These are phyloP conservation scores for Sequoiadendron giganteum DNA, from an alignment of 75 land plant species.

Conservation along the genomic window DNA sequence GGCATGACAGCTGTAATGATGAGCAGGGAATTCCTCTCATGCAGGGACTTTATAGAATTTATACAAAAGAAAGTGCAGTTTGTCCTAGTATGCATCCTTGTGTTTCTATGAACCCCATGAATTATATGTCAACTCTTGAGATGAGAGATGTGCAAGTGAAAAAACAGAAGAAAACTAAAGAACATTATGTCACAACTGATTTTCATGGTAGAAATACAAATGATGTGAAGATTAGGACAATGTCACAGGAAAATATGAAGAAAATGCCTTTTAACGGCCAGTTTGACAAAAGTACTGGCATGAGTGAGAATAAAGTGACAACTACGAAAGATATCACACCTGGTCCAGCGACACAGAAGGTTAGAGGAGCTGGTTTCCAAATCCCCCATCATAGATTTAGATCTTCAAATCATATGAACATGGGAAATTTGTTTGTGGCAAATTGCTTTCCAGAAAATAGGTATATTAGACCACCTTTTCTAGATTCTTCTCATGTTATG, in stretches of 20 bases:
- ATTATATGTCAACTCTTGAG: neutral
- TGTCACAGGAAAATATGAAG: neutral
- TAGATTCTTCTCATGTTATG: neutral
- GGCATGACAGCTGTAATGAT: neutral
- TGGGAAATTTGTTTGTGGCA: neutral
- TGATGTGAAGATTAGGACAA: neutral
- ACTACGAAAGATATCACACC: neutral
- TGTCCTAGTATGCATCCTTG: neutral
- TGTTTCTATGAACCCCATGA: neutral
- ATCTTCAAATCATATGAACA: neutral
- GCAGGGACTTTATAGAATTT: neutral
- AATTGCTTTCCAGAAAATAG: neutral
- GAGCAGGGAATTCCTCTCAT: conserved; percentile 2
- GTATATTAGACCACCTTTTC: neutral
- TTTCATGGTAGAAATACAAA: neutral
- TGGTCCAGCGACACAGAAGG: neutral
- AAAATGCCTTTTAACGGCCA: neutral
- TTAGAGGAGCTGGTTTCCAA: neutral
- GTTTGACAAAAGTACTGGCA: neutral
- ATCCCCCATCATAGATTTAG: neutral
- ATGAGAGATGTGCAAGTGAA: neutral
- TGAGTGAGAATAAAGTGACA: neutral
- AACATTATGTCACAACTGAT: neutral
- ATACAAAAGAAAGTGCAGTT: neutral
- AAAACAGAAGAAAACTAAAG: neutral